A percentile compares a stretch with the other conserved stretches of the same genome.
Conservation (phyloP, 345 rosid species). For the Laguncularia racemosa region DNA sequence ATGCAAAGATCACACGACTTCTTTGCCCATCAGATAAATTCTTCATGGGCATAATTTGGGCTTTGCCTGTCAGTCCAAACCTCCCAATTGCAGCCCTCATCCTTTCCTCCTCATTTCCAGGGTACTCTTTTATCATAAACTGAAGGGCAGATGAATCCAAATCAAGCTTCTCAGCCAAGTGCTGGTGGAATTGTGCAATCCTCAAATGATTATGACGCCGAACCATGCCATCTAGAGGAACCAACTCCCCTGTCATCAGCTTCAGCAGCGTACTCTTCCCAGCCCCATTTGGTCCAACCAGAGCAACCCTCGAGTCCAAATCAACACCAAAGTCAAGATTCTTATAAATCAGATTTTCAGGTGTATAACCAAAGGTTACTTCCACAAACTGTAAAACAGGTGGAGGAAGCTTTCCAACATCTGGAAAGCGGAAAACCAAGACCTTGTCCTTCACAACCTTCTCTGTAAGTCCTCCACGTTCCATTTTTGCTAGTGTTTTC, state of each 20-base stretch:
- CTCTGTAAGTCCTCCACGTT: conserved; percentile 95
- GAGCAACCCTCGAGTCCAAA: conserved; percentile 88
- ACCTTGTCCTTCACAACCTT: conserved; percentile 71
- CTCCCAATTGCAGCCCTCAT: conserved; percentile 93
- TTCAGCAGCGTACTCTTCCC: conserved; percentile 97
- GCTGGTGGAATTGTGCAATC: conserved; percentile 96
- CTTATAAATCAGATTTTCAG: conserved; percentile 76
- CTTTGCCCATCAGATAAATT: conserved; percentile 96
- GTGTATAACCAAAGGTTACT: conserved; percentile 85
- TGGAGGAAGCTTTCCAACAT: conserved; percentile 98
- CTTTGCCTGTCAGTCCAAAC: conserved; percentile 89
- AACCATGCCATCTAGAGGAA: conserved; percentile 93
- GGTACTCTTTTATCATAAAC: conserved; percentile 83
- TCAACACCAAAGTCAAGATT: conserved; percentile 92
- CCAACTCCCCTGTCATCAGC: conserved; percentile 91
- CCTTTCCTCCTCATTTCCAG: conserved; percentile 90
- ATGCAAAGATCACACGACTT: conserved; percentile 94
- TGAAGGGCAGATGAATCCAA: conserved; percentile 71
- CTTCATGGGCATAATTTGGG: conserved; percentile 97
- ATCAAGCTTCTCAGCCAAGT: conserved; percentile 92
- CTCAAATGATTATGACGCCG: conserved; percentile 90
- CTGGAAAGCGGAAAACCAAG: conserved; percentile 78
- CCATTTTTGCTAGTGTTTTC: conserved; percentile 98
- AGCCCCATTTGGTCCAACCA: conserved; percentile 98
- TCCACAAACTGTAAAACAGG: conserved; percentile 98